Base-by-base conservation (phyloP, 768 basidiomycete genomes). In the Crucibulum laeve region DNA sequence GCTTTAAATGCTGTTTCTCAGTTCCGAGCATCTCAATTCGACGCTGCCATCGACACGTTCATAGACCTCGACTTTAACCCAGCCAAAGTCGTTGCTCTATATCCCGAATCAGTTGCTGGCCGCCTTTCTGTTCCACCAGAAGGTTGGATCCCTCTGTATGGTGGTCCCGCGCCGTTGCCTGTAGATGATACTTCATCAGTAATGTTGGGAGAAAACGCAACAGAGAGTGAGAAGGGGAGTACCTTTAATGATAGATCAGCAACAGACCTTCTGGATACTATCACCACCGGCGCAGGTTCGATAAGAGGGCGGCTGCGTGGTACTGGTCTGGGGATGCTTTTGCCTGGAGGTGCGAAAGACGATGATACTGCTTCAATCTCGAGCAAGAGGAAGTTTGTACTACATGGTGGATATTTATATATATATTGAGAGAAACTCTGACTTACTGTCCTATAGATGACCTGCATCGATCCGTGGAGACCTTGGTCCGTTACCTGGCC, bases 41-140 rank as follows among this genome's bases (percentile, higher is more conserved):
- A 87, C 48, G 64, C 70, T 1, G 93, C 95, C 1, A 85, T 97
- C 44, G 84, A 96, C 56, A 78, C 82, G 0, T 93, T 98, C 60
- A 76, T 93, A 38, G 80, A 86, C 32, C 81, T 95, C 32, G 86
- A 97, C 51, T 71, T 93, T 52, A 94, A 94, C 55, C 96, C 96
- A 0, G 91, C 94, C 0, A 91, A 93, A 56, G 90, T 99, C 3
- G 75, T 98, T 17, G 86, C 93, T 1, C 67, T 98, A 4, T 99
- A 91, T 61, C 88, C 91, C 0, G 80, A 87, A 25, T 70, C 72
- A 10, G 77, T 98, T 3, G 77, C 91, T 1, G 95, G 95, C 4
- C 74, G 88, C 24, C 63, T 97, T 5, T 70, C 82, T 4, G 77
- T 86, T 0, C 77, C 82, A 8, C 74, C 66, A 34, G 82, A 84